Evolutionary conservation across 2,329 filamentous ascomycete species (phyloP), one percentile per base, ranked within the genome.

Genomic region (Colletotrichum shisoi): DNA sequence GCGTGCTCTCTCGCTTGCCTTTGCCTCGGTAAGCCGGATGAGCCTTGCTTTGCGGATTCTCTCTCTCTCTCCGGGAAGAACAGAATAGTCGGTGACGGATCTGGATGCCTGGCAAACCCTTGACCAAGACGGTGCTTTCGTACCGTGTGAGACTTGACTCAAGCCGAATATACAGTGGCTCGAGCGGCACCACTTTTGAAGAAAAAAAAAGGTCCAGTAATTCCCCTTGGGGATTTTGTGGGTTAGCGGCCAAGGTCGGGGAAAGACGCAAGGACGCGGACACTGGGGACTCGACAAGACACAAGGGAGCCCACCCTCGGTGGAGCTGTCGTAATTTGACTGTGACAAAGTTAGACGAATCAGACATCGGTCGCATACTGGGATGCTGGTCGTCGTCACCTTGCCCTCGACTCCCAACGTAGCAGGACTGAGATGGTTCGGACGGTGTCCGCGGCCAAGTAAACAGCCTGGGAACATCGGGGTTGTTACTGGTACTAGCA

Each of bases 191-290:
- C 34, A 34, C 24, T 42, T 8, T 63, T 39, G 39, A 46, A 31
- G 39, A n/a, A 39, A 21, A 54, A 48, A n/a, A 44, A 31, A 54
- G 63, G 48, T 31, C 64, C 53, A 58, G 12, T 64, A 58, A 58
- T 63, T 63, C 64, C 64, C 64, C 64, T 63, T 57, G 46, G 64
- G 64, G 64, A 63, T 52, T 57, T 49, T 57, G 60, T 57, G 60
- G 64, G 48, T 42, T 67, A 54, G 46, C 24, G 42, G 53, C 64
- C 64, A 58, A 58, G 60, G 21, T 67, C 48, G 64, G 64, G 53
- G 60, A 63, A 63, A 34, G 42, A 62, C 39, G 48, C 40, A 61
- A 9, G 31, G 45, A 57, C 21, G 3, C 21, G 2, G n/a, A n/a
- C 27, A 37, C 19, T 51, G 37, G 44, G 56, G 15, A 52, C 42